Base-by-base conservation (phyloP, 306 rosid species). In the Casuarina equisetifolia region DNA sequence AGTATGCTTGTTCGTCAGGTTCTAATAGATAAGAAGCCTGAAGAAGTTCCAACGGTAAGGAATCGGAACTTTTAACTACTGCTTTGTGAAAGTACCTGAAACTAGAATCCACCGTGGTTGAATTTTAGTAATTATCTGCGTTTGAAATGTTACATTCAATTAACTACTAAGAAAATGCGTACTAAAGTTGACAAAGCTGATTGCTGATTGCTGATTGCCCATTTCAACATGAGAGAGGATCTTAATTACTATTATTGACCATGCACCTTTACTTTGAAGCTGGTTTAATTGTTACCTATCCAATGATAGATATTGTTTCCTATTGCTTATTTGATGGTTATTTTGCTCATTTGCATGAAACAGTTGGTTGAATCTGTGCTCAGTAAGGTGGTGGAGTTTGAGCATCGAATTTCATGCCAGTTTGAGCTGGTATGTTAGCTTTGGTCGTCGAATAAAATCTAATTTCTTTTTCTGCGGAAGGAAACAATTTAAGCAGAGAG, bases 311-410 rank as follows among this genome's bases (percentile, higher is more conserved):
- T 3, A 17, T 67, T 81, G 69, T 62, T 79, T 25, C 59, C 69
- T 20, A 71, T 67, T 77, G 39, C 75, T 69, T 69, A 57, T 10
- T 17, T 40, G 15, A 16, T 49, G 62, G 59, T 63, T 62, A 67
- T 25, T 25, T 25, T 25, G 32, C 0, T 25, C 32, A 25, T 25
- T 25, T 86, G 79, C 80, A 49, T 84, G 87, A 58, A 75, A 81
- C 91, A 92, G 98, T 62, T 94, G 81, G 85, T 94, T 44, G 98
- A 94, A 82, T 94, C 97, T 46, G 89, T 94, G 74, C 76, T 94
- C 74, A 90, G 82, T 76, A 92, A 92, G 88, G 92, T 87, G 78
- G 97, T 90, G 89, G 93, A 94, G 84, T 91, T 92, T 76, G 97
- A 94, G 87, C 87, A 83, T 68, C 92, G 97, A 49, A 79, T 89